A percentile compares a stretch with the other conserved stretches of the same genome.
These are phyloP conservation scores for Fusarium ramigenum DNA, from an alignment of 2,329 filamentous ascomycete species.

Conservation along the genomic window DNA sequence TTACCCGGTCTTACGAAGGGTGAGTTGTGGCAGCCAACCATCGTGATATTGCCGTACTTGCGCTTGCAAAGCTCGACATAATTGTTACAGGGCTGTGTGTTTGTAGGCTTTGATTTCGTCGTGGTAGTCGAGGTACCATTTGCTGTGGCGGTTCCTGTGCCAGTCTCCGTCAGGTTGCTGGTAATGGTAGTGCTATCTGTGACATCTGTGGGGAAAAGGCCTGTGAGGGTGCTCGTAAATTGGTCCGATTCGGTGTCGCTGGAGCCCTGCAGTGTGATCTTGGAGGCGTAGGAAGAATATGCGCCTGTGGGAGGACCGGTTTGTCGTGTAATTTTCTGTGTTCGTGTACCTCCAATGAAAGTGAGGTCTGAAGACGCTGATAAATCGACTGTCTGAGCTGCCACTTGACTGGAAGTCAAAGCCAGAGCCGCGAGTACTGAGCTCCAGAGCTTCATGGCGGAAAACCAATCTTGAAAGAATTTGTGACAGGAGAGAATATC, in stretches of 20 bases:
- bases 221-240: conserved; percentile 57
- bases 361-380: conserved; percentile 48
- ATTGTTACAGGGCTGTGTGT: conserved; percentile 83
- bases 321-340: conserved; percentile 50
- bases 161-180: conserved; percentile 53
- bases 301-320: conserved; percentile 44
- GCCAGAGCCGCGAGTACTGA: conserved; percentile 38
- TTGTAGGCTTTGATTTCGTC: conserved; percentile 58
- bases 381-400: conserved; percentile 44
- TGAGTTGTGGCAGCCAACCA: conserved; percentile 82
- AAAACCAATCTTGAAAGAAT: not conserved
- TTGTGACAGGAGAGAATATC: not conserved
- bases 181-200: conserved; percentile 43
- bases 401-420: conserved; percentile 36
- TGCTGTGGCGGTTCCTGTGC: conserved; percentile 47
- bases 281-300: conserved; percentile 40
- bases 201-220: conserved; percentile 51
- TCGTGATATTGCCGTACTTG: conserved; percentile 83
- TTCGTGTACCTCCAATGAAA: conserved; percentile 51
- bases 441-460: conserved; percentile 39
- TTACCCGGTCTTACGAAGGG: conserved; percentile 77
- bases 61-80: conserved; percentile 79
- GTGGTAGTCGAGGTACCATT: conserved; percentile 45
- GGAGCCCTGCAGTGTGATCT: conserved; percentile 34
- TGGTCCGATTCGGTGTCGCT: conserved; percentile 30